phyloP scores from a whole-genome alignment of 2,329 filamentous ascomycete species.

The Fusarium illudens region DNA sequence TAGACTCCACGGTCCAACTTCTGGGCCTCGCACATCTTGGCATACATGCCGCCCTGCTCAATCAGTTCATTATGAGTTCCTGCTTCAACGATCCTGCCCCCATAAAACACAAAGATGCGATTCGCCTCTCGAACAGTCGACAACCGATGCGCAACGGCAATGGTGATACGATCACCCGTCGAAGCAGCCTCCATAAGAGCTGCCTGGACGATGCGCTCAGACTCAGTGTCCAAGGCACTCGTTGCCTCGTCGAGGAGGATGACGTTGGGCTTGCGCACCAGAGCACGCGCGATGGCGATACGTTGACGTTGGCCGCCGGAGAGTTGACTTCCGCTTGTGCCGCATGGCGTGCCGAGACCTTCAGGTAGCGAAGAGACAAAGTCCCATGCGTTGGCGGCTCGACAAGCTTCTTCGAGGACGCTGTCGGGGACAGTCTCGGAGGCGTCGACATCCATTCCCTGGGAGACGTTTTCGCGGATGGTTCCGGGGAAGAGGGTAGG shows the following conservation, averaged over 20 bases:
- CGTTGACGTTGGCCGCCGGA: constrained; percentile 17
- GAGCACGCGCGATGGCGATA: constrained; percentile 18
- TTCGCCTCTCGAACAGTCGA: constrained; percentile 9
- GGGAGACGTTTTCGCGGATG: constrained; percentile 9
- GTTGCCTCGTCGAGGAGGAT: constrained; percentile 16
- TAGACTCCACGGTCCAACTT: neutral
- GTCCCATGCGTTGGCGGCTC: constrained; percentile 14
- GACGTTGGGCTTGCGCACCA: constrained; percentile 9
- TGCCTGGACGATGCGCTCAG: constrained; percentile 8
- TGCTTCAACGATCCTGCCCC: constrained; percentile 8
- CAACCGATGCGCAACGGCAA: constrained; percentile 20
- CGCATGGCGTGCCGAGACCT: constrained; percentile 4
- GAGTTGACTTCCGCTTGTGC: constrained; percentile 6
- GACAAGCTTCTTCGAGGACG: neutral
- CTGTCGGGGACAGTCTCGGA: neutral
- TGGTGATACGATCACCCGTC: constrained; percentile 8
- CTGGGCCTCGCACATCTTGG: constrained; percentile 17
- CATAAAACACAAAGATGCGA: constrained; percentile 20
- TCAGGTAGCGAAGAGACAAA: constrained; percentile 10
- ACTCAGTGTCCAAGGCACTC: constrained; percentile 11
- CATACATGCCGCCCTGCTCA: constrained; percentile 6
- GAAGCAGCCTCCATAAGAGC: constrained; percentile 12
- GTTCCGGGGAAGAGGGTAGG: constrained; percentile 6
- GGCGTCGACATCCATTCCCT: neutral
- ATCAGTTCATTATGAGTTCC: constrained; percentile 15